Conservation (phyloP, 2,329 filamentous ascomycete genomes). For the Exophiala lecanii-corni region DNA sequence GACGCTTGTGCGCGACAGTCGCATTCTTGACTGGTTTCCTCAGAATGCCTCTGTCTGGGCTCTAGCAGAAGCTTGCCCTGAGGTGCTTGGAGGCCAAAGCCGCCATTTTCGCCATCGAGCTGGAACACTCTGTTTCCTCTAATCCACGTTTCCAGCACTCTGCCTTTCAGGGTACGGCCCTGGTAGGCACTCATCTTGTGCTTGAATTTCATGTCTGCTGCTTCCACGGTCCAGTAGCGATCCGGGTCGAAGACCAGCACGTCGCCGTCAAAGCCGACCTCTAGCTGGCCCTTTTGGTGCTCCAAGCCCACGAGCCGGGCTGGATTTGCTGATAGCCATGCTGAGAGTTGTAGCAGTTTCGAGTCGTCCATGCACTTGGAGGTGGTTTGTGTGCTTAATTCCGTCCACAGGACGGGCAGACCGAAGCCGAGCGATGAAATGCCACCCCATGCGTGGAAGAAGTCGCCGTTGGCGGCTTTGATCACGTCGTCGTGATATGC, state of each 20-base stretch:
- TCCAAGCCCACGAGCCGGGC: constrained; percentile 81
- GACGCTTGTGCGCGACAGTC: not conserved
- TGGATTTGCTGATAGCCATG: constrained; percentile 63
- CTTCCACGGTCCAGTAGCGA: not conserved
- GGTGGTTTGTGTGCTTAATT: constrained; percentile 52
- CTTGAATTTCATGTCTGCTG: not conserved
- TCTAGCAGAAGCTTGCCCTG: not conserved
- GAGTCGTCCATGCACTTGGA: constrained; percentile 52
- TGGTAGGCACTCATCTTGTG: constrained; percentile 1
- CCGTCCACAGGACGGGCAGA: constrained; percentile 82
- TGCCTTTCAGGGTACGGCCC: not conserved
- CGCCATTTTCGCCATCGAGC: not conserved
- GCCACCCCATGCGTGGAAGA: constrained; percentile 94
- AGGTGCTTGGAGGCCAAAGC: not conserved
- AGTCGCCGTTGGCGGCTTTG: constrained; percentile 57
- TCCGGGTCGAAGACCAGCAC: constrained; percentile 75
- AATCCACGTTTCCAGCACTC: not conserved
- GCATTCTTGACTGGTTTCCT: not conserved
- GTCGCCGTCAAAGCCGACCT: constrained; percentile 80
- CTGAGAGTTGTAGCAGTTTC: constrained; percentile 63
- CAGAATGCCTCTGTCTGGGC: not conserved
- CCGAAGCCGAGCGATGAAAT: constrained; percentile 92
- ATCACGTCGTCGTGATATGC: constrained; percentile 18
- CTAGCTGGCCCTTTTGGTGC: constrained; percentile 74
- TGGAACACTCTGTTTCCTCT: not conserved